Conservation (phyloP, 1,139 yeast species). For the Sugiyamaella xylanicola region DNA sequence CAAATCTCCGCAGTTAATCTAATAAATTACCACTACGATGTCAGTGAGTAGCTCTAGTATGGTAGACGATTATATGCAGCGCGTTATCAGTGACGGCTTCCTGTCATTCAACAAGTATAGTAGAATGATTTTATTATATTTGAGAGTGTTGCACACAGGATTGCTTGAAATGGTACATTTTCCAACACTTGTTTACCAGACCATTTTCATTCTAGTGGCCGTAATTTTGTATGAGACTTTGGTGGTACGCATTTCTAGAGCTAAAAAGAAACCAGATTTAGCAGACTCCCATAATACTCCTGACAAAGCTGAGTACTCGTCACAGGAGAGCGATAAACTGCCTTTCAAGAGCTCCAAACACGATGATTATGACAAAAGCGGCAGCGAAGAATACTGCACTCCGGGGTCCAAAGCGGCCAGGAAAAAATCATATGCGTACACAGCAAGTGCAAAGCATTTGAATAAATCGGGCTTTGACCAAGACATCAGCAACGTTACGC, state of each 20-base stretch:
- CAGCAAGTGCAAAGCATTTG: neutral
- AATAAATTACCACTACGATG: neutral
- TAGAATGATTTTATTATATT: neutral
- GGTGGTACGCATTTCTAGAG: neutral
- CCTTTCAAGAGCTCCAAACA: no score
- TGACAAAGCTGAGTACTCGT: no score
- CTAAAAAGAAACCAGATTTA: neutral
- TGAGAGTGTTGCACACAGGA: slow-evolving; percentile 2
- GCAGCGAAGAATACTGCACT: neutral
- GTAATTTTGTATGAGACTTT: slow-evolving; percentile 8
- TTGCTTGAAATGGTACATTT: slow-evolving; percentile 3
- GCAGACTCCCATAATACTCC: neutral
- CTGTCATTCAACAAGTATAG: slow-evolving; percentile 2
- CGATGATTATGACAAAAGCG: neutral
- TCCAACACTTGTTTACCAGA: slow-evolving; percentile 3
- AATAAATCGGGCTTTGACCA: neutral
- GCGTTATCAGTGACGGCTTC: neutral
- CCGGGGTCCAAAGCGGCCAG: neutral
- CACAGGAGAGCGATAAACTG: no score
- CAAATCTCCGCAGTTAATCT: slow-evolving; percentile 4
- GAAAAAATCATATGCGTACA: neutral
- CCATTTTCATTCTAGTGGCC: slow-evolving; percentile 1
- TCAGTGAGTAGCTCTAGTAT: neutral
- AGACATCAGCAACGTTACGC: neutral
- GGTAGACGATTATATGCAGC: slow-evolving; percentile 2